These are phyloP conservation scores for Globisporangium sylvaticum DNA, from an alignment of 352 stramenopile genomes.

Conservation along the genomic window DNA sequence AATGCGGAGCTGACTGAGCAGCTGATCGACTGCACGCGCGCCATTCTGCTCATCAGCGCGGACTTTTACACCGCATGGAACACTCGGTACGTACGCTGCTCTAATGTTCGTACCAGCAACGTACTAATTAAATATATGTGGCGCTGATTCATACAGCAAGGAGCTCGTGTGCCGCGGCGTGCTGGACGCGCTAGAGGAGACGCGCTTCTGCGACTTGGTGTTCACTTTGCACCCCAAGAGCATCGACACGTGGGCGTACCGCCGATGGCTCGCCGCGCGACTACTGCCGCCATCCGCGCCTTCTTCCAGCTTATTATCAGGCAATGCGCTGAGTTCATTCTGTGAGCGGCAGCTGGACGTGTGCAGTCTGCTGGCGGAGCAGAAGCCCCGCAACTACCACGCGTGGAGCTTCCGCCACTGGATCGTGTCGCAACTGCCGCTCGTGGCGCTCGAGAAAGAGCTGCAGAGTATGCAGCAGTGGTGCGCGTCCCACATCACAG, in stretches of 20 bases:
- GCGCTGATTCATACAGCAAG: slow-evolving; percentile 33
- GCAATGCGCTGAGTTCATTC: slow-evolving; percentile 28
- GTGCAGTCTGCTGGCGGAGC: slow-evolving; percentile 51
- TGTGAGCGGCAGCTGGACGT: slow-evolving; percentile 46
- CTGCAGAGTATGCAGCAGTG: slow-evolving; percentile 46
- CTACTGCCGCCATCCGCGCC: slow-evolving; percentile 18
- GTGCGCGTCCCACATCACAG: slow-evolving; percentile 63
- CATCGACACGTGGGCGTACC: slow-evolving; percentile 84
- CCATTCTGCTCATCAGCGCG: slow-evolving; percentile 68
- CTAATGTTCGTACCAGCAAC: background rate
- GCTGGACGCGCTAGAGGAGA: slow-evolving; percentile 38
- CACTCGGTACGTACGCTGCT: slow-evolving; percentile 33
- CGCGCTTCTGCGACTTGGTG: slow-evolving; percentile 68
- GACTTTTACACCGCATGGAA: slow-evolving; percentile 89
- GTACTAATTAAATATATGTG: too few relatives aligned
- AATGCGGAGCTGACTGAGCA: slow-evolving; percentile 15
- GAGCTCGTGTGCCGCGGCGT: slow-evolving; percentile 38
- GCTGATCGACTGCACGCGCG: slow-evolving; percentile 51
- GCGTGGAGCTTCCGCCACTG: slow-evolving; percentile 84
- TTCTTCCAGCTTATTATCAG: background rate
- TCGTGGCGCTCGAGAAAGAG: slow-evolving; percentile 29
- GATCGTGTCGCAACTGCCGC: slow-evolving; percentile 44
- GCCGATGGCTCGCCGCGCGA: slow-evolving; percentile 52
- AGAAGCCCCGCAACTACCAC: slow-evolving; percentile 77
- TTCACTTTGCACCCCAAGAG: slow-evolving; percentile 81